Base-by-base conservation (phyloP, 352 stramenopile genomes). In the Phytopythium chamaehyphon region DNA sequence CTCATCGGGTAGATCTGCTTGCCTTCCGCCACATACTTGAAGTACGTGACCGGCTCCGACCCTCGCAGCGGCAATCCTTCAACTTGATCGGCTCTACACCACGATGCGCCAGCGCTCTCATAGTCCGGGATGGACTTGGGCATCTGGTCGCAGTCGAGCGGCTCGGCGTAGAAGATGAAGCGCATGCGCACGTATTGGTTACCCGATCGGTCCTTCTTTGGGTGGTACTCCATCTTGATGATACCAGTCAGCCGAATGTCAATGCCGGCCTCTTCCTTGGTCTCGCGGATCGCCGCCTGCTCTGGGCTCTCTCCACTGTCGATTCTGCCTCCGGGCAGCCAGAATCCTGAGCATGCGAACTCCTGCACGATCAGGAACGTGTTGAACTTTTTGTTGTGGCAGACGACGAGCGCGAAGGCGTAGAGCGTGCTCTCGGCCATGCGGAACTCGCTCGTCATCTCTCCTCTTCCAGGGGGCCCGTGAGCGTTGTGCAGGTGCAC, bases 41-140 rank as follows among this genome's bases (percentile, higher is more conserved):
- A 92, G 52, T 87, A 94, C 1, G 69, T 76, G 40, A 81, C 61
- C 2, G 83, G 83, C 40, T 94, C 83, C 1, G 77, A 78, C 14
- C 83, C 83, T 39, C 83, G 77, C 39, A 94, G 62, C 28, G 81
- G 81, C 42, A 94, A 53, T 24, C 61, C 63, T 3, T 54, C 64
- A 24, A 94, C 81, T 50, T 94, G 77, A 37, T 94, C 79, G 14
- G 68, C 77, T 3, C 61, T 51, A 60, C 79, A 90, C 83, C 83
- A 94, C 37, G 82, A 87, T 15, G 83, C 83, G 6, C 83, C 83
- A 12, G 73, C 80, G 42, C 83, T 94, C 59, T 94, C 83, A 43
- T 92, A 94, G 47, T 94, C 81, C n/a, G 83, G 83, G 48, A 94
- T 92, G 5, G 81, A 92, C 56, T 94, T 94, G 12, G 83, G 83